phyloP scores from a whole-genome alignment of 345 rosid genomes.

The Dipteronia sinensis region DNA sequence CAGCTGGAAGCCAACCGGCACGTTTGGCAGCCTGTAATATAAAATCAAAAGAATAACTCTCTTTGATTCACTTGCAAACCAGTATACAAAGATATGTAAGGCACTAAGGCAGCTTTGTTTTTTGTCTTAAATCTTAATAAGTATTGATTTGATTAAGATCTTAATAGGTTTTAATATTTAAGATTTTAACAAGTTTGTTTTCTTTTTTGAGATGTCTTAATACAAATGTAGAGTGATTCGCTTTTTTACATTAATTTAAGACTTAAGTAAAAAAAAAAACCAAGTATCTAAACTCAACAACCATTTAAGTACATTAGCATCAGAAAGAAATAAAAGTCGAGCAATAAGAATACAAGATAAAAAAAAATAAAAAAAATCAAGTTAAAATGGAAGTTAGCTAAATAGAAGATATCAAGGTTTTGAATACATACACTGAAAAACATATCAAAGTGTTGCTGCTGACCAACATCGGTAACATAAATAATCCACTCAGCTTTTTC shows the following conservation, averaged over 20 bases:
- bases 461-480: conserved; percentile 97
- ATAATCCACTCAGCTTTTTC: conserved; percentile 97
- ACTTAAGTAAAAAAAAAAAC: no score
- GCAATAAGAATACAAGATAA: background rate
- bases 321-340: background rate
- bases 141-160: no score
- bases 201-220: no score
- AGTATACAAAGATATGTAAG: background rate
- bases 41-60: conserved; percentile 19
- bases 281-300: background rate
- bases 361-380: background rate
- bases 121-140: no score
- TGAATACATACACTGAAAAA: conserved; percentile 67
- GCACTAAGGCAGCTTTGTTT: no score
- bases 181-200: no score
- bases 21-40: conserved; percentile 75
- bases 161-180: no score
- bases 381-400: background rate
- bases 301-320: background rate
- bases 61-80: background rate
- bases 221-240: no score
- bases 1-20: conserved; percentile 87
- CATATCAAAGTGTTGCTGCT: conserved; percentile 93
- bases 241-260: no score
- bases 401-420: background rate